Evolutionary conservation across 176 grass and related monocot species (phyloP).

Genomic region (Musa schizocarpa): DNA sequence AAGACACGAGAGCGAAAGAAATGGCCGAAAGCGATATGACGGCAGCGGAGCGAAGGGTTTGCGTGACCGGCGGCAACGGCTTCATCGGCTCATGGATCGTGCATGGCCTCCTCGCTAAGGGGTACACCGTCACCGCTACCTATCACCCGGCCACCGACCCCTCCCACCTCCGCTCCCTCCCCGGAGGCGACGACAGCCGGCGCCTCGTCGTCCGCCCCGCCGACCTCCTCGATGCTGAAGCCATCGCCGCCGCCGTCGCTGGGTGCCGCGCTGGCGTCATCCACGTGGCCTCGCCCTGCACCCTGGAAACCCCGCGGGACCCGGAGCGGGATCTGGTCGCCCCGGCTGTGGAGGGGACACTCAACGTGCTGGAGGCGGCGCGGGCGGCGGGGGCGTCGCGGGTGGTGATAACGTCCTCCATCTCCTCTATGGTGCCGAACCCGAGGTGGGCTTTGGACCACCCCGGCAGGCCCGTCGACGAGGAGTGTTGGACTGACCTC

Average conservation of each 20-base stretch:
- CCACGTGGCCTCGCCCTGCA: slow-evolving; percentile 22
- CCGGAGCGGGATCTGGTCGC: slow-evolving; percentile 5
- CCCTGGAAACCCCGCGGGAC: neutral
- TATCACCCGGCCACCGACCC: neutral
- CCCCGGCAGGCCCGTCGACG: slow-evolving; percentile 6
- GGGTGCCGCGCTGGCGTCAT: slow-evolving; percentile 16
- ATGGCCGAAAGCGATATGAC: neutral
- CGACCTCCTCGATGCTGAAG: slow-evolving; percentile 8
- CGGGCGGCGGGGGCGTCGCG: neutral
- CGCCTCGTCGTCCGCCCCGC: slow-evolving; percentile 6
- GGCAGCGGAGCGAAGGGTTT: neutral
- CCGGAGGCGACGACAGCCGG: neutral
- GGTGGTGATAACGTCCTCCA: slow-evolving; percentile 17
- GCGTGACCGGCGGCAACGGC: slow-evolving; percentile 19
- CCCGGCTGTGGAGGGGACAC: slow-evolving; percentile 16
- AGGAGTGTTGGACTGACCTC: slow-evolving; percentile 13
- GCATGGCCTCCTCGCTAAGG: slow-evolving; percentile 11
- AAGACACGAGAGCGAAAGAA: neutral
- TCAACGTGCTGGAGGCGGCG: slow-evolving; percentile 16
- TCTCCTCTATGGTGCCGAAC: slow-evolving; percentile 19
- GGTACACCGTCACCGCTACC: slow-evolving; percentile 18
- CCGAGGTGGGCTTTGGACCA: slow-evolving; percentile 5
- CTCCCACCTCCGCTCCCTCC: slow-evolving; percentile 14
- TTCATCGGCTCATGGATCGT: slow-evolving; percentile 23
- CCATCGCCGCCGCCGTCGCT: neutral